Evolutionary conservation across 164 flowering plant genomes (phyloP).

Genomic region (Warburgia ugandensis): DNA sequence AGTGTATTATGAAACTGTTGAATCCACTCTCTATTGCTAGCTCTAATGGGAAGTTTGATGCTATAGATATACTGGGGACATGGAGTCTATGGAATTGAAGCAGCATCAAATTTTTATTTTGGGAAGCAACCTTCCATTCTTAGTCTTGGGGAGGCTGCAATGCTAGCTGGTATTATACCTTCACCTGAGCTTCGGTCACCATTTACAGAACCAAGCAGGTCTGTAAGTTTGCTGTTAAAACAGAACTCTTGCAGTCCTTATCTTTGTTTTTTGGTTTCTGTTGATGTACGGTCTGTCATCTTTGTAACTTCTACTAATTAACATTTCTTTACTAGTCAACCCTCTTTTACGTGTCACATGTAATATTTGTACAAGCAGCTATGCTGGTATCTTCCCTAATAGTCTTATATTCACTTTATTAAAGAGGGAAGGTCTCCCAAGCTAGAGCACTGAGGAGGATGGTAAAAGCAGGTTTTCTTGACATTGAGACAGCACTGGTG

Average conservation of each 20-base stretch:
- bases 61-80: constrained; percentile 46
- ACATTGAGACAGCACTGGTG: constrained; percentile 26
- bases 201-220: constrained; percentile 35
- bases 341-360: too few relatives aligned
- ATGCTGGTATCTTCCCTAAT: neutral
- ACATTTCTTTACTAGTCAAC: too few relatives aligned
- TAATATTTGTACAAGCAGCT: too few relatives aligned
- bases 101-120: constrained; percentile 40
- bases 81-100: constrained; percentile 41
- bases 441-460: constrained; percentile 45
- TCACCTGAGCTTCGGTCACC: constrained; percentile 47
- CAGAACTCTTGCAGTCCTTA: neutral
- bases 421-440: constrained; percentile 37
- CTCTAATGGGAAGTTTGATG: constrained; percentile 6
- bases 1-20: too few relatives aligned
- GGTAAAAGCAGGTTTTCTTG: constrained; percentile 39
- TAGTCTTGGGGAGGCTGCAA: constrained; percentile 38
- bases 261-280: neutral
- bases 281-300: neutral
- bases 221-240: neutral
- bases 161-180: constrained; percentile 46
- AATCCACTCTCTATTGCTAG: neutral
- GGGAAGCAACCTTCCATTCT: constrained; percentile 39
- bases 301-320: too few relatives aligned
- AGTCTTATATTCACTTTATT: neutral